Percentiles rank a stretch among this genome's conserved stretches.
These are phyloP conservation scores for Quercus tomentella DNA, from an alignment of 331 rosid genomes.

Conservation along the genomic window DNA sequence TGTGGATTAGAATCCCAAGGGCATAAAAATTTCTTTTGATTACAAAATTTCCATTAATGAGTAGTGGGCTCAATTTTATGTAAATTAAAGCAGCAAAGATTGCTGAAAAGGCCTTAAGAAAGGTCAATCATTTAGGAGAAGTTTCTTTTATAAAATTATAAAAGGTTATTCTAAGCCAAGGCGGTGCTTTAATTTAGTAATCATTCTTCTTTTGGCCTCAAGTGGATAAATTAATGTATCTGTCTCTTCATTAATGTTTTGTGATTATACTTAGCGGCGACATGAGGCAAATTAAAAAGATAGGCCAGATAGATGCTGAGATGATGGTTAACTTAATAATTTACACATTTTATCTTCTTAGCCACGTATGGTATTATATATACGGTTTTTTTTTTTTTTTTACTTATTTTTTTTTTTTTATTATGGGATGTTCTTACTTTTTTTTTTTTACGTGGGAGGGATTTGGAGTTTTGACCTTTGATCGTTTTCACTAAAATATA, in stretches of 20 bases:
- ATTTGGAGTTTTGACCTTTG: no score
- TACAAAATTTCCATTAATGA: neutral
- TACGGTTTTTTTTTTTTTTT: no score
- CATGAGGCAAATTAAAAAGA: neutral
- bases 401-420: no score
- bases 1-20: neutral
- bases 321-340: neutral
- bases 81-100: neutral
- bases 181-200: slow-evolving; percentile 19
- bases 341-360: neutral
- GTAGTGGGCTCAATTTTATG: neutral
- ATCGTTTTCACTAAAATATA: no score
- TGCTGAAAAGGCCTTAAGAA: neutral
- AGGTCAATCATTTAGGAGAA: slow-evolving; percentile 19
- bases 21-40: neutral
- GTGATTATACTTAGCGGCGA: slow-evolving; percentile 13
- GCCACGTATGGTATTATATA: neutral
- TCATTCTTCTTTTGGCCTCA: slow-evolving; percentile 30
- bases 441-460: no score
- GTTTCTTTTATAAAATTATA: slow-evolving; percentile 23
- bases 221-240: slow-evolving; percentile 17
- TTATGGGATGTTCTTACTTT: no score
- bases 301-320: neutral
- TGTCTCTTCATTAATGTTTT: slow-evolving; percentile 28
- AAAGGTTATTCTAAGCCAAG: slow-evolving; percentile 14